Evolutionary conservation across 2,329 filamentous ascomycete species (phyloP).

Genomic region (Diaporthe ampelina): DNA sequence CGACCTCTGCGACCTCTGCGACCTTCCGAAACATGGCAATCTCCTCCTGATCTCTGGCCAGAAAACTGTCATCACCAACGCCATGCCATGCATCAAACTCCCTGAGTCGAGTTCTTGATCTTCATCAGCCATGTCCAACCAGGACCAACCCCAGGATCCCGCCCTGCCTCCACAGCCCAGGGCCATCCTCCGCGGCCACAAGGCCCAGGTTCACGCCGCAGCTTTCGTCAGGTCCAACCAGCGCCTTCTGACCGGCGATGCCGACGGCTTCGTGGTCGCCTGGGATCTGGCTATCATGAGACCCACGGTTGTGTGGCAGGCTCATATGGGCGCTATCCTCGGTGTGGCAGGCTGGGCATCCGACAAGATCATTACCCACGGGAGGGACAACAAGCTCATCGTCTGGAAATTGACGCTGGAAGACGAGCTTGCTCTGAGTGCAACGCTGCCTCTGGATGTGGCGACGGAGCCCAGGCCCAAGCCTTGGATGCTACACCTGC

Average conservation of each 20-base stretch:
- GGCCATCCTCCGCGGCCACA: constrained; percentile 86
- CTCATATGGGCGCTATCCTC: constrained; percentile 83
- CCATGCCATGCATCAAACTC: constrained; percentile 17
- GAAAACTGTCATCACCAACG: neutral
- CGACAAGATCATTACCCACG: constrained; percentile 91
- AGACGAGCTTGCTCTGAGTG: constrained; percentile 76
- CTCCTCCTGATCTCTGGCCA: constrained; percentile 33
- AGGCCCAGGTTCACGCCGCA: constrained; percentile 82
- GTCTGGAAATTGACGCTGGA: constrained; percentile 81
- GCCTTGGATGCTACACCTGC: constrained; percentile 88
- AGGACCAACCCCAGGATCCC: constrained; percentile 33
- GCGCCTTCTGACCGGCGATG: constrained; percentile 87
- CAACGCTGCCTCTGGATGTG: constrained; percentile 78
- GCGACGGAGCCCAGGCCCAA: constrained; percentile 64
- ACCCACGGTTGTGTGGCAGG: constrained; percentile 86
- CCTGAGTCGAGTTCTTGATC: constrained; percentile 19
- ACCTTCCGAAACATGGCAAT: constrained; percentile 40
- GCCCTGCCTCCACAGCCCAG: constrained; percentile 59
- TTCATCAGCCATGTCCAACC: constrained; percentile 45
- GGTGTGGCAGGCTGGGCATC: constrained; percentile 78
- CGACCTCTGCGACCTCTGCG: constrained; percentile 9
- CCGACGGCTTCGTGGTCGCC: constrained; percentile 87
- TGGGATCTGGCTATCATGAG: constrained; percentile 90
- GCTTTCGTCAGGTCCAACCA: constrained; percentile 80
- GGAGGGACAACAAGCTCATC: constrained; percentile 86